Conservation (phyloP, 371 early-diverging fungal species). For the Encephalitozoon romaleae region DNA sequence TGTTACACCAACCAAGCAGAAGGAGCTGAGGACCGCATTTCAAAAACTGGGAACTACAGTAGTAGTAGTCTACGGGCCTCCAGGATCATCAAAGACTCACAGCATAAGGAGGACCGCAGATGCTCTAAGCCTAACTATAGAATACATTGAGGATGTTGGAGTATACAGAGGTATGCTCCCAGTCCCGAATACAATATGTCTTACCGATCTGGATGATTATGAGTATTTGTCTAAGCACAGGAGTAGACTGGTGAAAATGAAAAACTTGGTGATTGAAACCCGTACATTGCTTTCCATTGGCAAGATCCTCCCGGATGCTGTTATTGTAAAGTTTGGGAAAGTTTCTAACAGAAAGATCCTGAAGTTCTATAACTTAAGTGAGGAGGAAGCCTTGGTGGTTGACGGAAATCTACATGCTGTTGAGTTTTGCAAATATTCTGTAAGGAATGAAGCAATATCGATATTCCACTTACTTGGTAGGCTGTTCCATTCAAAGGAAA, state of each 20-base stretch:
- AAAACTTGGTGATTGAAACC: constrained; percentile 20
- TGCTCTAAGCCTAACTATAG: not conserved
- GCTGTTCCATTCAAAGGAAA: not conserved
- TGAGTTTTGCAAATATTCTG: not conserved
- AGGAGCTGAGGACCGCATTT: not conserved
- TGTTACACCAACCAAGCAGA: not conserved
- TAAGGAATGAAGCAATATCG: not conserved
- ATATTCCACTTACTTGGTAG: not conserved
- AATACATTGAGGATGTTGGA: constrained; percentile 13
- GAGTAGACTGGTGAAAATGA: constrained; percentile 1
- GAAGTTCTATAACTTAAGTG: not conserved
- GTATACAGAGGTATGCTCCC: not conserved
- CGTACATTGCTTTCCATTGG: not conserved
- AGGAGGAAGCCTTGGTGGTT: not conserved
- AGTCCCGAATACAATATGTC: not conserved
- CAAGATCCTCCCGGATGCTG: not conserved
- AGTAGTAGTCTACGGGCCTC: constrained; percentile 14
- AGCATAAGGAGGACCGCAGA: not conserved
- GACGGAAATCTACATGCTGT: constrained; percentile 6
- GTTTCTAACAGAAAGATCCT: not conserved
- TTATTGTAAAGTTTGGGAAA: not conserved
- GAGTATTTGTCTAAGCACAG: constrained; percentile 7
- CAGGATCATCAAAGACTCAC: constrained; percentile 24
- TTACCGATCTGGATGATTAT: constrained; percentile 10
- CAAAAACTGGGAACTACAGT: not conserved